These are phyloP conservation scores for Euclidium syriacum DNA, from an alignment of 345 rosid genomes.

Conservation along the genomic window DNA sequence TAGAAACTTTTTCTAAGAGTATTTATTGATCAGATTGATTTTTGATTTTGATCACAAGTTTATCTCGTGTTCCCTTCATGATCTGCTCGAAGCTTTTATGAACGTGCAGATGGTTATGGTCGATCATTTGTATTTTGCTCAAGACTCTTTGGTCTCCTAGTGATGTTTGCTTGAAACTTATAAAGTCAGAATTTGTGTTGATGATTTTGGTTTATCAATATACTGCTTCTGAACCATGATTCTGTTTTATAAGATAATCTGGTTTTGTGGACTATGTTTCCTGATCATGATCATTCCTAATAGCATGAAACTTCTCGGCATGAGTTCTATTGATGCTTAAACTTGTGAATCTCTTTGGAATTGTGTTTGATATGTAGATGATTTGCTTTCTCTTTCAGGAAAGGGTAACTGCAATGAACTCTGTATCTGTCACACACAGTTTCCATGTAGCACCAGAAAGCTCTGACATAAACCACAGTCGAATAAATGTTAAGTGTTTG, in stretches of 20 bases:
- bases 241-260: background rate
- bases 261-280: background rate
- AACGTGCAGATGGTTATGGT: background rate
- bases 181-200: background rate
- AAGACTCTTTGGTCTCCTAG: background rate
- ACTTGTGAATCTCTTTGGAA: conserved; percentile 2
- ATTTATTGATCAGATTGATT: background rate
- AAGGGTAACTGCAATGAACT: conserved; percentile 33
- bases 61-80: background rate
- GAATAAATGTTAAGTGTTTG: conserved; percentile 38
- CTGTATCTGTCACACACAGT: conserved; percentile 42
- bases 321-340: background rate
- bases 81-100: background rate
- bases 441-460: conserved; percentile 43
- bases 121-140: conserved; percentile 1
- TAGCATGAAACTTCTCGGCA: background rate
- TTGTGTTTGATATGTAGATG: conserved; percentile 3
- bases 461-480: conserved; percentile 35
- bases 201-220: background rate
- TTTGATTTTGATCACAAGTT: conserved; percentile 6
- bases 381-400: conserved; percentile 33
- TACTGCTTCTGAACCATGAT: background rate
- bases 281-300: background rate
- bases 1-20: background rate
- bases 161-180: background rate